Base-by-base conservation (phyloP, 768 basidiomycete genomes). In the Sarcodon aspratus region DNA sequence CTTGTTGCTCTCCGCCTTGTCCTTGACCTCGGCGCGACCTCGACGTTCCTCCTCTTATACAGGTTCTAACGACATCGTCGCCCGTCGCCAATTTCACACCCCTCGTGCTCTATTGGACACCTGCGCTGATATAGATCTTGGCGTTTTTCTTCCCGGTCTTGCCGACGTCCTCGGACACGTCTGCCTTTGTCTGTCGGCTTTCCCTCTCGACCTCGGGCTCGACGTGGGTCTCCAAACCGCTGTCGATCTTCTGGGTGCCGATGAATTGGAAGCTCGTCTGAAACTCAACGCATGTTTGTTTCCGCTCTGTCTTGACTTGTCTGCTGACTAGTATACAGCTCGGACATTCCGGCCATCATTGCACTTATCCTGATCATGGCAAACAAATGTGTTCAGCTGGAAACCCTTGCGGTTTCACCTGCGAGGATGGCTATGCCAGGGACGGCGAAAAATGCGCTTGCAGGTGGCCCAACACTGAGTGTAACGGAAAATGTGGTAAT, bases 401-500 rank as follows among this genome's bases (percentile, higher is more conserved):
- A 17, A 60, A 69, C 42, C 65, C 67, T 45, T 71, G 70, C 46
- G 63, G 62, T 48, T 69, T 61, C 51, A 47, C 55, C 7, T 71
- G 70, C 50, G 59, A 66, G 32, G 10, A 48, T 12, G 57, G 58
- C 18, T 69, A 59, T 43, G 52, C 58, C 17, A 50, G 47, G 21
- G 34, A 59, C 13, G 66, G 62, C 3, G 53, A 63, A 40, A 46
- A 56, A 21, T 74, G 73, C 47, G 60, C 67, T 18, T 74, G 72
- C 49, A 51, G 61, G 31, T 47, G 55, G 18, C 68, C 69, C 1
- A 55, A 67, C 48, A 51, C 51, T 9, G 58, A 62, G 17, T 73
- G 72, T 52, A 73, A 74, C 48, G 71, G 69, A 7, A 54, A 64
- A 45, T 74, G 72, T 45, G 65, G 55, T 27, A 11, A 1, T 15